phyloP scores from a whole-genome alignment of 768 basidiomycete species.

The Candolleomyces efflorescens region DNA sequence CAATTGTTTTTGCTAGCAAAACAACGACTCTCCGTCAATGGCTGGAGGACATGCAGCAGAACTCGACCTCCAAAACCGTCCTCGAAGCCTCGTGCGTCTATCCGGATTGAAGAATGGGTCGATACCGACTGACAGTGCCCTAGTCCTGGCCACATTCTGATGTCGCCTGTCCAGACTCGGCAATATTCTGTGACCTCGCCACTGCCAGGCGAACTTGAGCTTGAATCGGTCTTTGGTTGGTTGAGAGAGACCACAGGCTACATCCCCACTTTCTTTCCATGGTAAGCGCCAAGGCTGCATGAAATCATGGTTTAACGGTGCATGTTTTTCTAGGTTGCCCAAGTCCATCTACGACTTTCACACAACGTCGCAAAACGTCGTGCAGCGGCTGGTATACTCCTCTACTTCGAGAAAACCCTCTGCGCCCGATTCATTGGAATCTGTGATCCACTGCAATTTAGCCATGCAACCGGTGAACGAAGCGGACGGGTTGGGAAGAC shows the following conservation, averaged over 20 bases:
- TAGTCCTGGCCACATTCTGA: slow-evolving; percentile 10
- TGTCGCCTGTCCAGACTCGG: neutral
- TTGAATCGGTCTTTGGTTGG: slow-evolving; percentile 6
- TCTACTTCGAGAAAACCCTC: too few species aligned
- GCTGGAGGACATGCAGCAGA: neutral
- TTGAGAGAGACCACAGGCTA: neutral
- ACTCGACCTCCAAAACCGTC: neutral
- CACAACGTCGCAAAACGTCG: too few species aligned
- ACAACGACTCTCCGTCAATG: neutral
- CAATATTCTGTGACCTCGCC: slow-evolving; percentile 3
- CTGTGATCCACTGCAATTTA: too few species aligned
- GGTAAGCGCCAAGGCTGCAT: neutral
- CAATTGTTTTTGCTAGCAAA: neutral
- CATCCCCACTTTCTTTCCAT: neutral
- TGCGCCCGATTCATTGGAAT: too few species aligned
- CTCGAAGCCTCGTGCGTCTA: slow-evolving; percentile 9
- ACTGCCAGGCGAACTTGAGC: slow-evolving; percentile 3
- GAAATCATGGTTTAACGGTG: neutral
- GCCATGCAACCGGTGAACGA: too few species aligned
- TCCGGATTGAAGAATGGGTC: too few species aligned
- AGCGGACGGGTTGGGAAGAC: neutral
- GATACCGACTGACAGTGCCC: neutral
- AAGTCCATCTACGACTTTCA: neutral
- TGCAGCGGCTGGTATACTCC: too few species aligned
- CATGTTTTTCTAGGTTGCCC: neutral